These are phyloP conservation scores for Phytophthora boehmeriae DNA, from an alignment of 352 stramenopile genomes.

Conservation along the genomic window DNA sequence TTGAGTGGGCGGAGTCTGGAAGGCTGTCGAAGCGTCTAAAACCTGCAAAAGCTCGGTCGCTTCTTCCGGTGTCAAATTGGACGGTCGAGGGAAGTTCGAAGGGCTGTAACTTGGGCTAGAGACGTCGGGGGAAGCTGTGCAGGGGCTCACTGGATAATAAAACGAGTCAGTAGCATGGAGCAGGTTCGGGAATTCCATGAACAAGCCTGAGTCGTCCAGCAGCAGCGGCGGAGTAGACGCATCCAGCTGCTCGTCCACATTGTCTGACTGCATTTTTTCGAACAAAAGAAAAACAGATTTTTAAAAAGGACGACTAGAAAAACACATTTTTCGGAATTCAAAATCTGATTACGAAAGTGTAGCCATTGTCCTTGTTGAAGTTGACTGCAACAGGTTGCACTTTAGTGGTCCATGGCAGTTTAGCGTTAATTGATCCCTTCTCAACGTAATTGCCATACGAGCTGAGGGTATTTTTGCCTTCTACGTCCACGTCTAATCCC, in stretches of 20 bases:
- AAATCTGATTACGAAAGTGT: no score
- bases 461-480: no score
- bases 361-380: no score
- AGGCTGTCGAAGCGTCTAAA: conserved; percentile 25
- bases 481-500: no score
- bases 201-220: conserved; percentile 1
- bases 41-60: conserved; percentile 34
- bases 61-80: conserved; percentile 37
- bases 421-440: no score
- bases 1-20: conserved; percentile 4
- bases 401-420: no score
- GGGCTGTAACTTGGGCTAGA: conserved; percentile 22
- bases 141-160: conserved; percentile 1
- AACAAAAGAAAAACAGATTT: neutral
- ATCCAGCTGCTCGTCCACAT: conserved; percentile 4
- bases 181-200: neutral
- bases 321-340: neutral
- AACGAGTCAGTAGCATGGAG: neutral
- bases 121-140: neutral
- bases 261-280: conserved; percentile 11
- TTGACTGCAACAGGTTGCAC: no score
- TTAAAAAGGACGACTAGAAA: neutral
- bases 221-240: conserved; percentile 10
- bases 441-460: no score
- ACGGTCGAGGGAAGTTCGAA: conserved; percentile 2